Evolutionary conservation across 1,284 basidiomycete species (phyloP).

Genomic region (Rhizoctonia solani): DNA sequence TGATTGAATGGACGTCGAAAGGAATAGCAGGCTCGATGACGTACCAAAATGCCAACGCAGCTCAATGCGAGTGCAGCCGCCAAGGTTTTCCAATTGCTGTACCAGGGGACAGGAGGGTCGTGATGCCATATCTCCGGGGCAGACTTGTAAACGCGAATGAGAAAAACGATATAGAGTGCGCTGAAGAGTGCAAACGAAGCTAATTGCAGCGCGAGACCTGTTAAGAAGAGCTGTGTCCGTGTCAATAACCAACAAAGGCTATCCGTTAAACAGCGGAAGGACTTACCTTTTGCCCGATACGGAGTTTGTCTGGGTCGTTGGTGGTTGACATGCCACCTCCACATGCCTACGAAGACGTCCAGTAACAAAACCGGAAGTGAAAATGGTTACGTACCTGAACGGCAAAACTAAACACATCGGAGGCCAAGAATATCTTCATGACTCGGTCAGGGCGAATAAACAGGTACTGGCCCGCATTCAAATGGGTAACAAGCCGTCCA

Average conservation of each 20-base stretch:
- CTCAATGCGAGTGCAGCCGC: constrained; percentile 60
- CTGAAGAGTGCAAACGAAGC: constrained; percentile 67
- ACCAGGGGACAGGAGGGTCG: constrained; percentile 49
- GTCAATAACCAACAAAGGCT: background rate
- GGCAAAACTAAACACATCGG: constrained; percentile 69
- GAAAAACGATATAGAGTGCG: constrained; percentile 59
- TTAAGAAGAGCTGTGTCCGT: constrained; percentile 60
- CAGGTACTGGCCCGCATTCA: constrained; percentile 58
- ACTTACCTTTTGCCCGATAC: constrained; percentile 42
- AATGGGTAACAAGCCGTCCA: constrained; percentile 60
- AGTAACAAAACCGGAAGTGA: no score
- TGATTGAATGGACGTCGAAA: background rate
- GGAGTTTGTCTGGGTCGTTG: constrained; percentile 41
- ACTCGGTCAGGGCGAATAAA: constrained; percentile 58
- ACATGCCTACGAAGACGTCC: constrained; percentile 43
- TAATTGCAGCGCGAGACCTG: constrained; percentile 65
- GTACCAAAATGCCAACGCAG: constrained; percentile 66
- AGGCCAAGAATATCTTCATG: constrained; percentile 57
- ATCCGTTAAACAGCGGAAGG: background rate
- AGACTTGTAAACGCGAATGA: constrained; percentile 55
- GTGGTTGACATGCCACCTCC: constrained; percentile 49
- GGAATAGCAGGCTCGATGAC: constrained; percentile 36
- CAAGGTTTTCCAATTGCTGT: constrained; percentile 63
- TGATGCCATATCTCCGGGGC: constrained; percentile 54
- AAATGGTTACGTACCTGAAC: constrained; percentile 52